Evolutionary conservation across 2,329 filamentous ascomycete genomes (phyloP), one percentile per base, ranked within the genome.

Genomic region (Beauveria sp.): DNA sequence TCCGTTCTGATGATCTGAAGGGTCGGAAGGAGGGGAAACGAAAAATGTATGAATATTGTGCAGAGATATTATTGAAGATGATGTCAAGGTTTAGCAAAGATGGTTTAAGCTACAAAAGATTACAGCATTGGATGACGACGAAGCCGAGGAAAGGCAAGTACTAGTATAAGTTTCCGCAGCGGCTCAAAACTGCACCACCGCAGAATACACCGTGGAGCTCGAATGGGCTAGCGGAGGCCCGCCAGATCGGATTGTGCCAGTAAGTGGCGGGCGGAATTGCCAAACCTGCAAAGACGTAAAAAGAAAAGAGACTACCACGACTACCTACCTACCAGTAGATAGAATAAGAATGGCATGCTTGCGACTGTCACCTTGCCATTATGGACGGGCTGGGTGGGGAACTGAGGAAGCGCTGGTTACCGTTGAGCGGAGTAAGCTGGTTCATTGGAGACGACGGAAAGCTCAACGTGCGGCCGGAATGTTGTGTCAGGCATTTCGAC

Each of bases 351-450:
- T 37, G 14, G 34, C 34, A 37, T 14, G 40, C 46, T 52, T 46
- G 40, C 43, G 47, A 57, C 47, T 57, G 59, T 61, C 53, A 61
- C 59, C 59, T 61, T 61, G 59, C 59, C 59, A 61, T 57, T 20
- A 46, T 47, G 59, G 46, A 52, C 54, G 52, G 59, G 40, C 40
- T 46, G 40, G 40, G 52, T 56, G 59, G 59, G 53, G 53, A 57
- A 52, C n/a, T 30, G 24, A 53, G 28, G n/a, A 56, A 46, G 57
- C 50, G 22, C 28, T 60, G 58, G 58, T 60, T 59, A 47, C 50
- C 18, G 50, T 54, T 16, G 10, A 20, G 50, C 43, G 50, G 58
- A 54, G 50, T 51, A 18, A 44, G 24, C 30, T 40, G 43, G 50
- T 34, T 30, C 28, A 41, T 51, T 50, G 46, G 28, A 60, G 30